phyloP scores from a whole-genome alignment of 169 alveolate species.

The Cryptosporidium tyzzeri region DNA sequence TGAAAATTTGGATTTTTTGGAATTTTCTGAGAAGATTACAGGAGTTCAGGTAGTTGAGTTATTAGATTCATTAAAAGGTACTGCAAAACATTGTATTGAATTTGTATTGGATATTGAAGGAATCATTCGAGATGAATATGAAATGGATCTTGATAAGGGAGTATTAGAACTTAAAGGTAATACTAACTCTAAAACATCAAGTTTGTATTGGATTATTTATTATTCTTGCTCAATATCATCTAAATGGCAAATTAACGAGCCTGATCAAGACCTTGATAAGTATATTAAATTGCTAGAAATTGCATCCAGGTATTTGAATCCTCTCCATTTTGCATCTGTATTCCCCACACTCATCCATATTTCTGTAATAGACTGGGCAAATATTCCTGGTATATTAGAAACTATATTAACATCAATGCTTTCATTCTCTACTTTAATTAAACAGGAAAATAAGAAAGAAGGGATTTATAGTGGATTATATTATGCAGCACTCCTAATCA shows the following conservation, averaged over 20 bases:
- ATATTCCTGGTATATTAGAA: conserved; percentile 37
- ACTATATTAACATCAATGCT: conserved; percentile 19
- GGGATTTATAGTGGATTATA: conserved; percentile 62
- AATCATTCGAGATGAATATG: conserved; percentile 1
- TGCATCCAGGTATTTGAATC: conserved; percentile 39
- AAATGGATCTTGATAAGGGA: background rate
- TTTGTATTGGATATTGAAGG: conserved; percentile 39
- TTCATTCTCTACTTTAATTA: conserved; percentile 40
- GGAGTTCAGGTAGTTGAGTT: conserved; percentile 33
- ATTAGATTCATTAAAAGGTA: conserved; percentile 13
- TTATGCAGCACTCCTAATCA: conserved; percentile 24
- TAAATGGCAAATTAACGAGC: conserved; percentile 64
- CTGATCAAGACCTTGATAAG: conserved; percentile 40
- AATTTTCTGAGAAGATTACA: conserved; percentile 2
- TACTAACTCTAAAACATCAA: background rate
- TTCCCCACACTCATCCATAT: conserved; percentile 51
- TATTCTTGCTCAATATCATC: conserved; percentile 51
- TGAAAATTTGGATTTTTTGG: conserved; percentile 41
- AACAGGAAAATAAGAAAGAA: background rate
- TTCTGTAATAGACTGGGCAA: conserved; percentile 65
- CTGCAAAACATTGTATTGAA: conserved; percentile 17
- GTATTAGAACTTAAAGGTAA: background rate
- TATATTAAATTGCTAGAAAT: conserved; percentile 18
- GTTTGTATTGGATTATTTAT: conserved; percentile 51
- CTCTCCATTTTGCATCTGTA: conserved; percentile 52